Evolutionary conservation across 306 rosid species (phyloP).

Genomic region (Glycine soja): DNA sequence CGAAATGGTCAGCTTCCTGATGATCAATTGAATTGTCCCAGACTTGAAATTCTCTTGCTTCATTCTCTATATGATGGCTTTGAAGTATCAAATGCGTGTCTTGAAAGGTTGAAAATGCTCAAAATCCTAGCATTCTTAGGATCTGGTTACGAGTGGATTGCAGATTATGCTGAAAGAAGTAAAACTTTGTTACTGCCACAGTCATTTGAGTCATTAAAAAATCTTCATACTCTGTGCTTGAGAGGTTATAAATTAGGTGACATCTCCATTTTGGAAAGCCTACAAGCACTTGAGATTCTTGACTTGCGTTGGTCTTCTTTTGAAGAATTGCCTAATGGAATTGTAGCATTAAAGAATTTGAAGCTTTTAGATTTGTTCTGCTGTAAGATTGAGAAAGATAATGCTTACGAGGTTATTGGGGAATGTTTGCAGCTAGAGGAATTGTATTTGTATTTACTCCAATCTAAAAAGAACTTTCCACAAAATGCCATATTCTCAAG

Average conservation of each 20-base stretch:
- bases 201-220: conserved; percentile 12
- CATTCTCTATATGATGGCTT: background rate
- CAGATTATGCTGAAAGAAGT: too few species aligned
- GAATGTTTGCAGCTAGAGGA: conserved; percentile 28
- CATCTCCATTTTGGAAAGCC: too few species aligned
- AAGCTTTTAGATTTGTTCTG: too few species aligned
- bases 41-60: conserved; percentile 27
- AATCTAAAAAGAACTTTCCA: background rate
- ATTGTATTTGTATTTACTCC: background rate
- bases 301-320: background rate
- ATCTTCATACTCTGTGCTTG: background rate
- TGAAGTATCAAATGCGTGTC: conserved; percentile 8
- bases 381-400: too few species aligned
- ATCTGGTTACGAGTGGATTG: too few species aligned
- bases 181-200: background rate
- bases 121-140: conserved; percentile 8
- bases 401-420: conserved; percentile 26
- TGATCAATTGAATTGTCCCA: background rate
- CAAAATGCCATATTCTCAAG: background rate
- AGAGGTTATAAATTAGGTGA: background rate
- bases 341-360: background rate
- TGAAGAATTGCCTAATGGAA: conserved; percentile 16
- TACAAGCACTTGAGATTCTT: too few species aligned
- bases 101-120: conserved; percentile 15
- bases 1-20: background rate